Evolutionary conservation across 441 rosid species (phyloP).

Genomic region (Francoa sonchifolia): DNA sequence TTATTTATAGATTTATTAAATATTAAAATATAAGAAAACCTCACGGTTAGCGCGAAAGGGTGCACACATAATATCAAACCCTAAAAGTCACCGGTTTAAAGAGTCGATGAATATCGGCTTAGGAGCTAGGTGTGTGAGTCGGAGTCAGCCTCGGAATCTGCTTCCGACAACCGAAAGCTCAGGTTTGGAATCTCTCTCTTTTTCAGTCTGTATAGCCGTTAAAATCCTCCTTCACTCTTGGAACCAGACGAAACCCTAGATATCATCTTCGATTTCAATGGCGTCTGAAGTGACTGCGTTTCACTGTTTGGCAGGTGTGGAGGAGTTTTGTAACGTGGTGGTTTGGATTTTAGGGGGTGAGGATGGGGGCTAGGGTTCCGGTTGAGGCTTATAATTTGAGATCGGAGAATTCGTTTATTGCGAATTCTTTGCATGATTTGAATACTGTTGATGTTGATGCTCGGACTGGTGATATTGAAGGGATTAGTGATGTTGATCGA

Average conservation of each 20-base stretch:
- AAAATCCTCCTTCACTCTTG: constrained; percentile 10
- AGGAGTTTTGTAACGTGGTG: background rate
- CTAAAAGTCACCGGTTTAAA: background rate
- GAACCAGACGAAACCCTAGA: too few species aligned
- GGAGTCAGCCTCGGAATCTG: constrained; percentile 33
- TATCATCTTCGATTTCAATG: constrained; percentile 3
- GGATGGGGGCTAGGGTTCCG: constrained; percentile 75
- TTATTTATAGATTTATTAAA: too few species aligned
- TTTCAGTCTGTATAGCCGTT: constrained; percentile 19
- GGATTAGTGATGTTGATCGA: constrained; percentile 24
- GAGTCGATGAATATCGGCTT: constrained; percentile 16
- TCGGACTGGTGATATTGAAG: constrained; percentile 29
- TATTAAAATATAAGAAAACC: too few species aligned
- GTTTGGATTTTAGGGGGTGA: background rate
- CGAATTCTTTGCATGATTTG: constrained; percentile 59
- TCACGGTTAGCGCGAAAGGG: background rate
- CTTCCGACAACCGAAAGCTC: constrained; percentile 14
- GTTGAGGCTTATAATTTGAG: constrained; percentile 56
- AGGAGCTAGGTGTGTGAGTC: constrained; percentile 22
- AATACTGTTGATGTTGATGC: constrained; percentile 42
- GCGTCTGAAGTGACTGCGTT: background rate
- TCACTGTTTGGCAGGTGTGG: background rate
- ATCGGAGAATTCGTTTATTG: constrained; percentile 48
- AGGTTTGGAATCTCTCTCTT: constrained; percentile 29
- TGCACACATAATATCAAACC: background rate